Conservation (phyloP, 768 basidiomycete genomes). For the Guyanaporus albipodus region DNA sequence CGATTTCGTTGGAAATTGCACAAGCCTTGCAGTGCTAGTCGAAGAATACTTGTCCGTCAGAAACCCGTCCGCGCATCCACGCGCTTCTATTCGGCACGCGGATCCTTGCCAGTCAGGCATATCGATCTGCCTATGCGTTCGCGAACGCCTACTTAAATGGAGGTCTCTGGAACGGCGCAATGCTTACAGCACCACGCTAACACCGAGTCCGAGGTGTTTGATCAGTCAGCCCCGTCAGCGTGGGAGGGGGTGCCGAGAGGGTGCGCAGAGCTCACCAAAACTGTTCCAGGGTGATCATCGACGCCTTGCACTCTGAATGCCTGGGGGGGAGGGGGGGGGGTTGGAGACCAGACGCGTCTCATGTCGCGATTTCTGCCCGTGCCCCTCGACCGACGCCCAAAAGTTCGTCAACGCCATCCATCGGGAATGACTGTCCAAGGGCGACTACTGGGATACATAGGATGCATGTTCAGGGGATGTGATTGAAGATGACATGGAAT, state of each 20-base stretch:
- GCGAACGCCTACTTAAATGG: not conserved
- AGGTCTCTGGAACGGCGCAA: no score
- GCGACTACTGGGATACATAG: not conserved
- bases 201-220: slow-evolving; percentile 2
- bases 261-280: not conserved
- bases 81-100: not conserved
- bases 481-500: slow-evolving; percentile 39
- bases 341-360: slow-evolving; percentile 1
- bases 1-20: no score
- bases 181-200: slow-evolving; percentile 4
- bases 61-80: not conserved
- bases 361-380: not conserved
- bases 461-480: not conserved
- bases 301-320: not conserved
- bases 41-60: slow-evolving; percentile 55
- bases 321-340: not conserved
- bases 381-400: not conserved
- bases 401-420: slow-evolving; percentile 1
- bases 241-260: not conserved
- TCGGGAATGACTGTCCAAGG: slow-evolving; percentile 1
- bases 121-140: not conserved
- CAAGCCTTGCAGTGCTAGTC: no score
- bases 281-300: slow-evolving; percentile 4
- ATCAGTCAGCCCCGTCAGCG: not conserved
- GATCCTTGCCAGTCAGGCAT: not conserved